Conservation (phyloP, 169 alveolate genomes). For the Babesia bigemina region DNA sequence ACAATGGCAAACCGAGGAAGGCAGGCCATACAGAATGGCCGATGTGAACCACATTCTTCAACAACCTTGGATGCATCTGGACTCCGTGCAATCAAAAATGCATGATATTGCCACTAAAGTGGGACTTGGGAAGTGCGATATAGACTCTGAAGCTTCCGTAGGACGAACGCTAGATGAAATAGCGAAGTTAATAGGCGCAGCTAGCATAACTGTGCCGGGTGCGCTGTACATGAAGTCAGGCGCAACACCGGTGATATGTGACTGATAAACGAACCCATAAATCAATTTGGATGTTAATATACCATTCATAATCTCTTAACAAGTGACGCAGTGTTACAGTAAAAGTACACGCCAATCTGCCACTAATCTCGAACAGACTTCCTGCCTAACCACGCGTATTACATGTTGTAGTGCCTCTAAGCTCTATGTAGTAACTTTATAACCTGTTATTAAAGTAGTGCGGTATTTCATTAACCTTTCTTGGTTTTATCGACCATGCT, state of each 20-base stretch:
- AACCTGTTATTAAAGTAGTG: too few species aligned
- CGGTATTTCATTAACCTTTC: too few species aligned
- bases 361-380: too few species aligned
- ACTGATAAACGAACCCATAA: too few species aligned
- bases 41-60: neutral
- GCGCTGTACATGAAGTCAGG: slow-evolving; percentile 26
- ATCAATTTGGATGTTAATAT: too few species aligned
- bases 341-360: too few species aligned
- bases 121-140: neutral
- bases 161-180: neutral
- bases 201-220: neutral
- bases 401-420: too few species aligned
- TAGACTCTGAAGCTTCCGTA: neutral
- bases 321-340: too few species aligned
- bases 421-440: too few species aligned
- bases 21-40: neutral
- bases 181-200: neutral
- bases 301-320: too few species aligned
- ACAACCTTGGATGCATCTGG: slow-evolving; percentile 19
- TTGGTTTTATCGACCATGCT: too few species aligned
- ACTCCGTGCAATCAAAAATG: neutral
- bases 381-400: too few species aligned
- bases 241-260: neutral
- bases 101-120: neutral
- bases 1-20: neutral